Conservation (phyloP, 208 protist genomes). For the Crithidia brevicula region DNA sequence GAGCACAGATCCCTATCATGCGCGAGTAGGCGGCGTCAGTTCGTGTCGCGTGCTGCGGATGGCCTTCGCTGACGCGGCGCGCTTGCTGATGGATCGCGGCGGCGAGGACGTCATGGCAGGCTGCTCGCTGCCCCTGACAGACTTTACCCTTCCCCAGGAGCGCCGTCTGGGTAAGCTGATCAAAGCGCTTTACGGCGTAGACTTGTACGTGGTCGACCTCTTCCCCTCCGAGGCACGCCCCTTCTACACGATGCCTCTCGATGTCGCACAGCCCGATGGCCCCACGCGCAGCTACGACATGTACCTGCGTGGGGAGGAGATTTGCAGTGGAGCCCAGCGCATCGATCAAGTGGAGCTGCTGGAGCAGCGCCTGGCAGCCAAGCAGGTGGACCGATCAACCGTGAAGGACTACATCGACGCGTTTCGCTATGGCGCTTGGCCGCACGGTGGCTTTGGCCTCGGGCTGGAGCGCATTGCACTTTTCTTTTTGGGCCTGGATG, state of each 20-base stretch:
- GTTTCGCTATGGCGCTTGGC: conserved; percentile 97
- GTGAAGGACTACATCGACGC: conserved; percentile 96
- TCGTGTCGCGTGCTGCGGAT: conserved; percentile 29
- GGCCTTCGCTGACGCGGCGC: conserved; percentile 21
- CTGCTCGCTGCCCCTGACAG: conserved; percentile 40
- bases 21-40: conserved; percentile 17
- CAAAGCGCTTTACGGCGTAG: conserved; percentile 96
- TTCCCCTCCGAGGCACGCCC: conserved; percentile 96
- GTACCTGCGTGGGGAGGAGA: conserved; percentile 99
- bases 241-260: conserved; percentile 99
- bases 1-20: conserved; percentile 15
- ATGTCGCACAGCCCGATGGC: conserved; percentile 14
- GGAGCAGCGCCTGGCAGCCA: conserved; percentile 49
- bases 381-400: conserved; percentile 35
- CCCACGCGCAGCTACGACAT: conserved; percentile 96
- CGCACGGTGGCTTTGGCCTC: conserved; percentile 98
- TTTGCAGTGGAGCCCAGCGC: conserved; percentile 99
- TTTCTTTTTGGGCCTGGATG: conserved; percentile 96
- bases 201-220: conserved; percentile 98
- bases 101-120: conserved; percentile 1
- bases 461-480: conserved; percentile 98
- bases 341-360: conserved; percentile 95
- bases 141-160: conserved; percentile 93
- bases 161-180: conserved; percentile 94
- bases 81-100: conserved; percentile 9